phyloP scores from a whole-genome alignment of 108 stramenopile genomes.

The Skeletonema grethae region DNA sequence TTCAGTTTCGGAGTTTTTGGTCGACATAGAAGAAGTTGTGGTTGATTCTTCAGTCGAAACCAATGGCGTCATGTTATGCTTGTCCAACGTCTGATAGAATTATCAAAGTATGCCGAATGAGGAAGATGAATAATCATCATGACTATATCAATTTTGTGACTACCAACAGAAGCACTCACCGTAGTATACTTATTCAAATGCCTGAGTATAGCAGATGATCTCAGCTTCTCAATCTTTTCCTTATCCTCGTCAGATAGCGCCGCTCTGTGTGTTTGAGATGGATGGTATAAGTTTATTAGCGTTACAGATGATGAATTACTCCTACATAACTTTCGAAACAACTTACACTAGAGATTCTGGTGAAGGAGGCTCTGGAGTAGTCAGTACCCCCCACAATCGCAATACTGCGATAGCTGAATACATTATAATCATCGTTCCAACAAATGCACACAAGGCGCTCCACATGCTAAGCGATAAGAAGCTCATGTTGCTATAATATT shows the following conservation, averaged over 20 bases:
- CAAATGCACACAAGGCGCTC: background rate
- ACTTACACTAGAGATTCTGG: background rate
- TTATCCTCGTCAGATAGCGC: background rate
- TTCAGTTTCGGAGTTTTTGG: background rate
- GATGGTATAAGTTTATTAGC: background rate
- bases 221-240: conserved; percentile 3
- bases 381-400: background rate
- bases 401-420: background rate
- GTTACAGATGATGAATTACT: background rate
- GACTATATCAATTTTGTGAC: too few species aligned
- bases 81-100: background rate
- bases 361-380: background rate
- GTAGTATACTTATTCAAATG: background rate
- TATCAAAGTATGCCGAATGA: background rate
- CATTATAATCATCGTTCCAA: background rate
- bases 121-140: background rate
- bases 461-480: background rate
- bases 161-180: background rate
- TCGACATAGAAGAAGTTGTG: background rate
- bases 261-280: background rate
- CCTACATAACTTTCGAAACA: background rate
- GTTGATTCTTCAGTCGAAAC: background rate
- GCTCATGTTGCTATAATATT: background rate
- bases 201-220: background rate
- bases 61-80: background rate